Base-by-base conservation (phyloP, 805 yeast genomes). In the Tetrapisispora namnaoensis region DNA sequence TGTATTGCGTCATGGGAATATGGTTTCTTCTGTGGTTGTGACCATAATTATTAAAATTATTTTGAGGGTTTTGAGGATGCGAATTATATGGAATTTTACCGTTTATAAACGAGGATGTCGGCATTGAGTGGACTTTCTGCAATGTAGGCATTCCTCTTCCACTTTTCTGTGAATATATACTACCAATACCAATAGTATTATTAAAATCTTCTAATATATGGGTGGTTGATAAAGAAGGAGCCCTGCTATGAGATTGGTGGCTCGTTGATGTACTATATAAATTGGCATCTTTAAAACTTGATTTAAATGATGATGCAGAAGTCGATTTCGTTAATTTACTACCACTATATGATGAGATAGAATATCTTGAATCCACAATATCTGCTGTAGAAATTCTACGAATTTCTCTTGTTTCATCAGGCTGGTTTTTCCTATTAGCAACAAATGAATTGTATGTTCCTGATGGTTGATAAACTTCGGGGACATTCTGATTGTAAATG, bases 361-460 rank as follows among this genome's bases (percentile, higher is more conserved):
- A 27, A 21, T 45, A 37, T 18, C 47, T 37, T 13, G 21, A 37
- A 20, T 21, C 34, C 8, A 20, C 6, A 2, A 28, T 7, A 30
- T 42, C 40, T 8, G 56, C 40, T 35, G 56, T 57, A 1, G 66
- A 61, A 2, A 66, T 60, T 44, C 57, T 57, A 18, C 67, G 60
- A 28, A 65, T 44, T 21, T 51, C 55, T 17, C 62, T 58, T 61
- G 64, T 60, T 42, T 60, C 58, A 39, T 65, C 62, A 20, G 52
- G 49, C 55, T 69, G 62, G 45, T 66, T 65, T 48, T 66, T 66
- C 45, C 69, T 60, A 46, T 67, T 65, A 1, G 70, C 63, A 34
- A 67, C 57, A 49, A 57, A 58, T 46, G 59, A 14, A 13, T n/a
- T 24, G 2, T 20, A 37, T 24, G 24, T 8, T 55, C 52, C 37